Evolutionary conservation across 2,329 filamentous ascomycete genomes (phyloP), one percentile per base, ranked within the genome.

Genomic region (Aspergillus sp.): DNA sequence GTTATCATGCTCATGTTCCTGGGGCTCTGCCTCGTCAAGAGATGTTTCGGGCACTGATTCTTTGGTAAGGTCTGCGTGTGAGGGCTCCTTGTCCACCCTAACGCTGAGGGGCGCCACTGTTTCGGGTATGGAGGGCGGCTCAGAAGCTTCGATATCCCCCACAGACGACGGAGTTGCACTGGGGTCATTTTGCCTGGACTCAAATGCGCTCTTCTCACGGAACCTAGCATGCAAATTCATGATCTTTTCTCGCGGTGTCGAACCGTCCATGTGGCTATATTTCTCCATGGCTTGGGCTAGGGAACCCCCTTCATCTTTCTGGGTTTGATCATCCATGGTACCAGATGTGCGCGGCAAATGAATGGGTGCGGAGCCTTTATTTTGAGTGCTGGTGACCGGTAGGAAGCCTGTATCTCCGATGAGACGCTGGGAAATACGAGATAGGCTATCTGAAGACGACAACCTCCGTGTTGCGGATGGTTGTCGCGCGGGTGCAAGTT

Each of bases 161-260:
- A 70, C 67, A 30, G 74, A 77, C n/a, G 75, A 77, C n/a, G 75
- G 74, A 5, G 75, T 77, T n/a, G 59, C 68, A 24, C 72, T 73
- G n/a, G 63, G 56, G 46, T 66, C 67, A n/a, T 57, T 58, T 51
- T 66, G 65, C 20, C 62, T 52, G 22, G 65, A 48, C 8, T 40
- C 54, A 24, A 61, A 34, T 42, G 57, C 60, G n/a, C 52, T 51
- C 49, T 61, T 67, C 24, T 68, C 67, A n/a, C 61, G 62, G 33
- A 72, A 57, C 37, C 67, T 64, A 19, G 67, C 70, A 58, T 71
- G 66, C 12, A 66, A 60, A 52, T 69, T 73, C 47, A 53, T 63
- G 47, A 75, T 60, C 49, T 70, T 74, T 54, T 75, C 73, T 17
- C 64, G 59, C 5, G 67, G 66, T 4, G 68, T 72, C 4, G 67